phyloP scores from a whole-genome alignment of 331 rosid species.

The Quercus tomentella region DNA sequence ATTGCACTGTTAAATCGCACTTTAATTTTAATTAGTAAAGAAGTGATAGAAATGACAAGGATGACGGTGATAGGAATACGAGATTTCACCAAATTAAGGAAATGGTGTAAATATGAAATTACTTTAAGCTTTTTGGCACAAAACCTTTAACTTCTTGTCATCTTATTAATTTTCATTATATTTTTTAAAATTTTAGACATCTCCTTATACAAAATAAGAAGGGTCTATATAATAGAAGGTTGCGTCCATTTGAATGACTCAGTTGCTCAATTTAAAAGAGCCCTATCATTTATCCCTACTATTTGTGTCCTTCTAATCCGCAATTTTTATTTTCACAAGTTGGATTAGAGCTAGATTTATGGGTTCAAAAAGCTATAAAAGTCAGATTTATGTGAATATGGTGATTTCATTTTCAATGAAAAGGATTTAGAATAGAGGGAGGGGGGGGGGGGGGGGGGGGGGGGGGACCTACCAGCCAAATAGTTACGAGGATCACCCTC shows the following conservation, averaged over 20 bases:
- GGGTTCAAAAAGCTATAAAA: background rate
- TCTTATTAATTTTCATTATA: background rate
- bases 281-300: background rate
- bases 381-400: background rate
- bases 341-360: background rate
- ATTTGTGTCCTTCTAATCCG: background rate
- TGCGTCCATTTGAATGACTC: background rate
- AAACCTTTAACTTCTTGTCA: background rate
- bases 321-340: background rate
- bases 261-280: too few species aligned
- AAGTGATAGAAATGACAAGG: background rate
- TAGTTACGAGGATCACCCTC: constrained; percentile 7
- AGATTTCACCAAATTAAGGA: background rate
- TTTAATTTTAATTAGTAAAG: too few species aligned
- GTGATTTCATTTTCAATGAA: background rate
- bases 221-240: background rate
- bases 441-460: background rate
- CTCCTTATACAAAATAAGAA: background rate
- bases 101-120: background rate
- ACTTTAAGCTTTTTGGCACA: background rate
- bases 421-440: background rate
- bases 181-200: background rate
- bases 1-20: too few species aligned
- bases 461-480: constrained; percentile 6
- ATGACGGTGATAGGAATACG: background rate